Evolutionary conservation across 345 rosid genomes (phyloP).

Genomic region (Arabis alpina): DNA sequence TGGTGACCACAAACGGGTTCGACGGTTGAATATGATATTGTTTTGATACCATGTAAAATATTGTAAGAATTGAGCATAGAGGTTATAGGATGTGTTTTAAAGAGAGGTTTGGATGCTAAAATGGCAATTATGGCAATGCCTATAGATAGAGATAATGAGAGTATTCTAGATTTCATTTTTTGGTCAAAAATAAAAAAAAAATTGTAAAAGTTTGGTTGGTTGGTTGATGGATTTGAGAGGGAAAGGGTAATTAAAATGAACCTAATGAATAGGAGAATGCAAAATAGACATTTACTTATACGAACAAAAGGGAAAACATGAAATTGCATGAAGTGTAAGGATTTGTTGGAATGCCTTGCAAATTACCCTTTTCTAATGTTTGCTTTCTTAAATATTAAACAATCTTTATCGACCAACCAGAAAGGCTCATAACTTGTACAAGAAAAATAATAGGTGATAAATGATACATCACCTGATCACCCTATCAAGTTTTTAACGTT

Average conservation of each 20-base stretch:
- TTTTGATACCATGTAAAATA: constrained; percentile 4
- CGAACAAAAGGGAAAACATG: constrained; percentile 35
- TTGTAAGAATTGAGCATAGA: constrained; percentile 24
- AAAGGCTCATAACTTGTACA: constrained; percentile 9
- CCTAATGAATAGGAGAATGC: constrained; percentile 34
- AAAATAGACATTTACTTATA: constrained; percentile 25
- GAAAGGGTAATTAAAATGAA: constrained; percentile 16
- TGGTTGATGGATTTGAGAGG: constrained; percentile 2
- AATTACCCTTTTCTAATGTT: constrained; percentile 60
- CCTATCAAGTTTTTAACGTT: too few relatives aligned
- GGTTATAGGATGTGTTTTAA: constrained; percentile 21
- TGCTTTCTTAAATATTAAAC: constrained; percentile 30
- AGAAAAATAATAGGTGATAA: background rate
- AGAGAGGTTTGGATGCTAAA: constrained; percentile 44
- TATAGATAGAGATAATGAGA: constrained; percentile 43
- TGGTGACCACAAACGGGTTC: background rate
- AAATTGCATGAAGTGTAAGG: constrained; percentile 76
- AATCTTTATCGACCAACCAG: constrained; percentile 36
- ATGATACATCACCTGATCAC: too few relatives aligned
- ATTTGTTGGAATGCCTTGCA: constrained; percentile 84
- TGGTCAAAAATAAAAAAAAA: background rate
- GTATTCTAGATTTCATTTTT: constrained; percentile 46
- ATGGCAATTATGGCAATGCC: constrained; percentile 51
- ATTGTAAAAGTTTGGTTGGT: constrained; percentile 10
- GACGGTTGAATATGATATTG: constrained; percentile 32